phyloP scores from a whole-genome alignment of 306 rosid genomes.

The Dryas alaskensis region DNA sequence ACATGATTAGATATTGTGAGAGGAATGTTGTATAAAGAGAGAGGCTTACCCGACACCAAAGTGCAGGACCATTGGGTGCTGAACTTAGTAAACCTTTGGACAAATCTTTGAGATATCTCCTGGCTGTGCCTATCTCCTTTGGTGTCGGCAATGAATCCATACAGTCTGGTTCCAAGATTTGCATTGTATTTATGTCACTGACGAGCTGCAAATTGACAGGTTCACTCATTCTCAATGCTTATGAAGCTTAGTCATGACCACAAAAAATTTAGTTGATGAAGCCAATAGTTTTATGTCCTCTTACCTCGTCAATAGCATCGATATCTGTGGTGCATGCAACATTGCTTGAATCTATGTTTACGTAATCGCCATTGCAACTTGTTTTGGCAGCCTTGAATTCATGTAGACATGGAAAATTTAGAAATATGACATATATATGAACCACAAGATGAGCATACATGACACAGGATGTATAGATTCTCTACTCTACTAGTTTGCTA shows the following conservation, averaged over 20 bases:
- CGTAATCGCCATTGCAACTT: conserved; percentile 23
- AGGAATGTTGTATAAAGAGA: background rate
- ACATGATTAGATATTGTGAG: background rate
- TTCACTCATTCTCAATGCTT: background rate
- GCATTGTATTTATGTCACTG: conserved; percentile 14
- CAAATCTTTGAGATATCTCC: conserved; percentile 11
- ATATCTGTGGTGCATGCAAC: conserved; percentile 11
- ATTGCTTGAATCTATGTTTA: conserved; percentile 23
- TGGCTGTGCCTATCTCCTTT: conserved; percentile 2
- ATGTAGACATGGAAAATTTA: background rate
- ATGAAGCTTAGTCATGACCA: background rate
- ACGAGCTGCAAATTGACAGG: conserved; percentile 23
- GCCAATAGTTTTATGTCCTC: background rate
- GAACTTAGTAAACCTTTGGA: conserved; percentile 1
- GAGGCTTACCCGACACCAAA: conserved; percentile 25
- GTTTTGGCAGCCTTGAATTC: conserved; percentile 15
- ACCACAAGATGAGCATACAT: background rate
- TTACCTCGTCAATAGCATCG: conserved; percentile 11
- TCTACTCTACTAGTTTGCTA: background rate
- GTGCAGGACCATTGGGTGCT: conserved; percentile 3
- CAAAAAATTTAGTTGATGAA: background rate
- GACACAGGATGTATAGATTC: background rate
- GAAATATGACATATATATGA: background rate
- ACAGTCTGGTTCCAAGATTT: conserved; percentile 24
- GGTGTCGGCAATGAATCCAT: background rate